Base-by-base conservation (phyloP, 2,329 filamentous ascomycete genomes). In the Beauveria sp. region DNA sequence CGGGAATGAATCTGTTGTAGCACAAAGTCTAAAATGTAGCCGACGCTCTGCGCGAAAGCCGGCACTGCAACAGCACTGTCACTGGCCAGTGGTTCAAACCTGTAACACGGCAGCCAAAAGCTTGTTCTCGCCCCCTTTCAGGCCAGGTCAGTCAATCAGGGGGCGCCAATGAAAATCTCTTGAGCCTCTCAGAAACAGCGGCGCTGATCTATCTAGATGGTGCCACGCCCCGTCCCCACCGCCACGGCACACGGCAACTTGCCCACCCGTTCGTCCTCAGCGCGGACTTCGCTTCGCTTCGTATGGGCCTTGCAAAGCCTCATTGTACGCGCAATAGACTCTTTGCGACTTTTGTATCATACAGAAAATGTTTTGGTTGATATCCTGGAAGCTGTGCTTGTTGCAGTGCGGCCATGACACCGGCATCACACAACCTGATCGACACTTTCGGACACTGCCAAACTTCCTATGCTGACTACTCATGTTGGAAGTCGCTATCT, bases 161-260 rank as follows among this genome's bases (percentile, higher is more conserved):
- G 34, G 34, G 34, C 34, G 34, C 34, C 12, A 37, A 37, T 37
- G 34, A 37, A 37, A 37, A 37, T 52, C 28, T 52, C n/a, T 40
- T 40, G 50, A 52, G 50, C 50, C 28, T 52, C 34, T 14, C 34
- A 37, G 34, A 37, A 37, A 37, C 50, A 52, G 37, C 50, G 22
- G n/a, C 51, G 51, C 51, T 26, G 51, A 54, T 54, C 51, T 54
- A 54, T 54, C 51, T 54, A 41, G 51, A 54, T 54, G 51, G 51
- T 43, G 20, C 22, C 20, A 41, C 26, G 51, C n/a, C 34, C 20
- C 9, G 16, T 43, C 51, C 26, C 51, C 51, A 54, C 51, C 20
- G 37, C 51, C n/a, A 16, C 34, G 34, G 14, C 34, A 37, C 34
- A 37, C 34, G 34, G 34, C 34, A 37, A n/a, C 34, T 22, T 52